Conservation (phyloP, 805 yeast genomes). For the Pichia kluyveri region DNA sequence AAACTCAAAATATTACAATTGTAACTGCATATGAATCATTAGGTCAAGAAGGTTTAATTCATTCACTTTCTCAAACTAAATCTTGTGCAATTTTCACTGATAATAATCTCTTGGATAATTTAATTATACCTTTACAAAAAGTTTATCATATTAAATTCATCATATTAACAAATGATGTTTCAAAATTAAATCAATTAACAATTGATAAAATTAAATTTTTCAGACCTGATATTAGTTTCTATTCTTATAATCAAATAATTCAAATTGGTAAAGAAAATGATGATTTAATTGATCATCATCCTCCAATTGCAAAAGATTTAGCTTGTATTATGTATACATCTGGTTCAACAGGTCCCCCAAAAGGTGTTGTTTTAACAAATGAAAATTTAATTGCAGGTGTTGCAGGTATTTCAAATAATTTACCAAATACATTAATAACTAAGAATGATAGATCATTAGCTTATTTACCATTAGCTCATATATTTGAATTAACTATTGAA, state of each 20-base stretch:
- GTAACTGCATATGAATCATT: constrained; percentile 96
- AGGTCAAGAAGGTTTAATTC: constrained; percentile 82
- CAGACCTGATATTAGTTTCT: constrained; percentile 68
- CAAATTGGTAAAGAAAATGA: constrained; percentile 51
- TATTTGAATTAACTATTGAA: constrained; percentile 88
- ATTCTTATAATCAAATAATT: constrained; percentile 56
- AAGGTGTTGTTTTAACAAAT: constrained; percentile 69
- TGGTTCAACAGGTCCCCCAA: constrained; percentile 79
- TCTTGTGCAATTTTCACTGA: constrained; percentile 77
- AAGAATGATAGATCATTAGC: constrained; percentile 71
- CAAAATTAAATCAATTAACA: constrained; percentile 30
- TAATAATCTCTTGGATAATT: constrained; percentile 55
- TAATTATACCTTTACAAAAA: constrained; percentile 60
- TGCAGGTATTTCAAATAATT: constrained; percentile 67
- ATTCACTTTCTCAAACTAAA: constrained; percentile 78
- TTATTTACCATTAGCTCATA: constrained; percentile 94
- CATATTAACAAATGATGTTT: constrained; percentile 30
- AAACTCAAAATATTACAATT: constrained; percentile 70
- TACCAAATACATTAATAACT: constrained; percentile 41
- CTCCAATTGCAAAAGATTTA: constrained; percentile 49
- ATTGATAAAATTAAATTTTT: constrained; percentile 47
- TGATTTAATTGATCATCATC: constrained; percentile 27
- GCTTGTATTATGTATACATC: constrained; percentile 83
- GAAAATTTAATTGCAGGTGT: constrained; percentile 71
- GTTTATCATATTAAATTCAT: constrained; percentile 54